Evolutionary conservation across 306 rosid species (phyloP), one percentile per base, ranked within the genome.

Genomic region (Luffa acutangula): DNA sequence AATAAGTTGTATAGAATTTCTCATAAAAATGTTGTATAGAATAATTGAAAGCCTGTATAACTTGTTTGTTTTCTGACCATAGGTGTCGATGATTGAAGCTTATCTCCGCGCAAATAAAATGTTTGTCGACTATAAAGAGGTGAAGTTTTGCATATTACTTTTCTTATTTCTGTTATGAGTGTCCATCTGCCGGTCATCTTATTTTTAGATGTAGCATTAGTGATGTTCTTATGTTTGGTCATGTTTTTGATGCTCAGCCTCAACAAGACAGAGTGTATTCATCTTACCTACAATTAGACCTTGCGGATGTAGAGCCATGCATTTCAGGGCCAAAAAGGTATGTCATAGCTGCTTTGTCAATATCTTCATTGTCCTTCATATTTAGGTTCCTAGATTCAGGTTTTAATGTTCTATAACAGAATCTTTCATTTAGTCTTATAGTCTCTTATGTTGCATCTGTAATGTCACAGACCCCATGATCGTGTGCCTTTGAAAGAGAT

Each of bases 281-380:
- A 72, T 93, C 99, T 17, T 93, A 96, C 87, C 91, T 96, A 17
- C 90, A 91, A 83, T 78, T 96, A 89, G 85, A 90, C 85, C 97
- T 96, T 78, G 77, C 88, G 0, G 93, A 88, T 13, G 99, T 96
- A 48, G 97, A 79, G 74, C 96, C 99, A 66, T 96, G 98, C 81
- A 41, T 96, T 49, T 96, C 98, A 5, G 99, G 99, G 76, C 99
- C 99, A 31, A 96, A 96, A 89, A 93, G 98, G 99, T 93, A 69
- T 66, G 77, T 51, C 17, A 66, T 43, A 56, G 75, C 80, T 72
- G 62, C 48, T 74, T 42, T 66, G 56, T 67, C 31, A 63, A 11
- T 41, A 63, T 54, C 70, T 43, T 25, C 39, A 10, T 13, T 69
- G 80, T 31, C 41, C 39, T 77, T 70, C 63, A 56, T 43, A 51